These are phyloP conservation scores for Casuarina glauca DNA, from an alignment of 306 rosid species.

Conservation along the genomic window DNA sequence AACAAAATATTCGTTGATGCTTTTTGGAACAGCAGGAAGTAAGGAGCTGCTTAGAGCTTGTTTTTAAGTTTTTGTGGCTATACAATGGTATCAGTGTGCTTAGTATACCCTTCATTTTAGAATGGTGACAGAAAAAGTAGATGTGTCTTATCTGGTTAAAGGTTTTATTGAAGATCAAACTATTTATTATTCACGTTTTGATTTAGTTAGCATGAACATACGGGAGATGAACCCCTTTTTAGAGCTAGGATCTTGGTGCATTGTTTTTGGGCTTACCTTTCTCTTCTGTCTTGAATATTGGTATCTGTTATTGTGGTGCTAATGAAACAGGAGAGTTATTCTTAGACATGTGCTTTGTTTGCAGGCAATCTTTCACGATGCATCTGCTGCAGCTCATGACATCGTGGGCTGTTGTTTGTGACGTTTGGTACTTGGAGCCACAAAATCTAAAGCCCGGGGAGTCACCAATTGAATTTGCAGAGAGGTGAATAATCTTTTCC, in stretches of 20 bases:
- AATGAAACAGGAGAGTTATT: constrained; percentile 8
- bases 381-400: constrained; percentile 98
- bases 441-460: constrained; percentile 83
- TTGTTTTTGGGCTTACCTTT: not conserved
- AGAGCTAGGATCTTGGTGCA: not conserved
- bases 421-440: constrained; percentile 98
- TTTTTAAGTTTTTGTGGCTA: not conserved
- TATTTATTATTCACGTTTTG: not conserved
- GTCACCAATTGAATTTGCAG: constrained; percentile 95
- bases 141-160: not conserved
- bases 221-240: constrained; percentile 7
- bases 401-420: constrained; percentile 99
- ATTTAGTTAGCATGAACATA: not conserved
- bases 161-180: not conserved
- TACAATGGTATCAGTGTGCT: not conserved
- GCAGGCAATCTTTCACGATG: constrained; percentile 93
- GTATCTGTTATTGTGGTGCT: not conserved
- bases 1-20: constrained; percentile 97
- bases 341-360: constrained; percentile 15
- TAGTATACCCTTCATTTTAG: not conserved
- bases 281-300: not conserved
- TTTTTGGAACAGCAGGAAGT: constrained; percentile 98
- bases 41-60: constrained; percentile 38
- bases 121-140: not conserved
- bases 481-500: constrained; percentile 55